phyloP scores from a whole-genome alignment of 768 basidiomycete species.

The Saitozyma podzolica region DNA sequence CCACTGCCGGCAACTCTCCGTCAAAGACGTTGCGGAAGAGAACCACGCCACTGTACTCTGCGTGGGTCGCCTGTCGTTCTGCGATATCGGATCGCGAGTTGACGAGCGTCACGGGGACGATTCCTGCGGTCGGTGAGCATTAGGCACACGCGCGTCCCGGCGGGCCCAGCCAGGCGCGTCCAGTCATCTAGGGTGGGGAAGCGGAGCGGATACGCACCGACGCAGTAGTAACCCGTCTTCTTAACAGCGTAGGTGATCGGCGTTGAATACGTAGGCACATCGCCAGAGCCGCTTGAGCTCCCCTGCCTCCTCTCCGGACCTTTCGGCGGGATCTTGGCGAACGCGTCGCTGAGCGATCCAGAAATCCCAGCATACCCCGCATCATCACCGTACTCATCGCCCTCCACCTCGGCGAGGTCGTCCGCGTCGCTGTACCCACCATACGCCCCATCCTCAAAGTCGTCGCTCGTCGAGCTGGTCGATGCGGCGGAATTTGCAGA shows the following conservation, averaged over 20 bases:
- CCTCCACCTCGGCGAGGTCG: neutral
- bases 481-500: neutral
- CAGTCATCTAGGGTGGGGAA: too few relatives aligned
- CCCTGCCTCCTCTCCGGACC: too few relatives aligned
- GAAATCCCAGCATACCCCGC: too few relatives aligned
- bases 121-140: constrained; percentile 59
- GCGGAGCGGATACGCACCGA: constrained; percentile 62
- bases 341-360: too few relatives aligned
- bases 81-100: constrained; percentile 51
- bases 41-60: constrained; percentile 74
- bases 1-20: constrained; percentile 84
- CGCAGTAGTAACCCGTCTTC: constrained; percentile 93
- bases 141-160: neutral
- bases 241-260: constrained; percentile 80
- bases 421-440: neutral
- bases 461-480: neutral
- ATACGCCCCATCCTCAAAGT: neutral
- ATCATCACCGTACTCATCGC: neutral
- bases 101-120: constrained; percentile 84
- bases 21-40: constrained; percentile 84
- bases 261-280: constrained; percentile 57
- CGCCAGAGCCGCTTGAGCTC: constrained; percentile 4
- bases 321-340: too few relatives aligned
- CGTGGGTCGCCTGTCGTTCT: constrained; percentile 63
- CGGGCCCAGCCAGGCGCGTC: too few relatives aligned